phyloP scores from a whole-genome alignment of 257 asterid species.

The Solanum clarkiae region DNA sequence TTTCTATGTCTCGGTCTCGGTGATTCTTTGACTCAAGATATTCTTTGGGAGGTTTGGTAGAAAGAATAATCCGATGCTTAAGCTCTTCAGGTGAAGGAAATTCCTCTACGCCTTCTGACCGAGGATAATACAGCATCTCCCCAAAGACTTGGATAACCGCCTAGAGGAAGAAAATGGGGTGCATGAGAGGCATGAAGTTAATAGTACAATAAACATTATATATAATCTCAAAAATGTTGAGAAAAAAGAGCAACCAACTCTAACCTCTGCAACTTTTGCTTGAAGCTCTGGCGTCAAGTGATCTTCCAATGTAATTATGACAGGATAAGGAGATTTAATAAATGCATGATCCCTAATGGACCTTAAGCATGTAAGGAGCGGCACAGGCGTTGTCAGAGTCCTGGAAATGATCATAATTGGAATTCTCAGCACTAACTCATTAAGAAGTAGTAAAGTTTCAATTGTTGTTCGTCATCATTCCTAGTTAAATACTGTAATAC shows the following conservation, averaged over 20 bases:
- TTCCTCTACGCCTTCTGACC: conserved; percentile 41
- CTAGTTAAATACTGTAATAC: neutral
- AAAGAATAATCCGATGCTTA: conserved; percentile 61
- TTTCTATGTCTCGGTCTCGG: conserved; percentile 16
- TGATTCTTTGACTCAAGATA: conserved; percentile 38
- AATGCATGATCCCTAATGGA: conserved; percentile 75
- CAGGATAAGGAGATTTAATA: conserved; percentile 74
- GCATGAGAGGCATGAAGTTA: neutral
- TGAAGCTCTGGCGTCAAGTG: conserved; percentile 88
- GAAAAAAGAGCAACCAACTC: neutral
- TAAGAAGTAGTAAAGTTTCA: neutral
- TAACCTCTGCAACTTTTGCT: conserved; percentile 89
- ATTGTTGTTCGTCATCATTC: neutral
- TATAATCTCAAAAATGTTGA: neutral
- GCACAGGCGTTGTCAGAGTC: conserved; percentile 78
- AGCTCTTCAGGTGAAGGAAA: conserved; percentile 82
- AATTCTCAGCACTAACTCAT: neutral
- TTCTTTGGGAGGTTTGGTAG: conserved; percentile 93
- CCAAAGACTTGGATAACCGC: conserved; percentile 70
- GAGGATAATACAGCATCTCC: conserved; percentile 64
- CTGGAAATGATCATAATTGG: conserved; percentile 28
- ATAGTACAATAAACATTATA: neutral
- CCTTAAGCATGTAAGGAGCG: conserved; percentile 59
- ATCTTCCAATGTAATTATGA: conserved; percentile 81
- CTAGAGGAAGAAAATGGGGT: conserved; percentile 17